Evolutionary conservation across 2,329 filamentous ascomycete genomes (phyloP).

Genomic region (Trichophyton mentagrophytes): DNA sequence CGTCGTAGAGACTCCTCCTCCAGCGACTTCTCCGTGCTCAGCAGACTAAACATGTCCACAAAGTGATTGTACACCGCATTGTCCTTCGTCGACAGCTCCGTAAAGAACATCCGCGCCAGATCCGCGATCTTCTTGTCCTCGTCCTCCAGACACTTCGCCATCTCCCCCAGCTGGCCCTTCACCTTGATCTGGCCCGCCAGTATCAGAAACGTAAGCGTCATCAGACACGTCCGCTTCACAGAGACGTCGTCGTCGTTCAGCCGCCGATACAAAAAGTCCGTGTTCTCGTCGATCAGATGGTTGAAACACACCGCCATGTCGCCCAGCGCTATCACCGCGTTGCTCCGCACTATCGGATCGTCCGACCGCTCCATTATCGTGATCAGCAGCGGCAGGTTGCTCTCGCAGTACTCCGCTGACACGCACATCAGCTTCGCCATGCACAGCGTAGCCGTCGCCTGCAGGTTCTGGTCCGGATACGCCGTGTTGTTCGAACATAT

Average conservation of each 20-base stretch:
- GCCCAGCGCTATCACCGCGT: constrained; percentile 89
- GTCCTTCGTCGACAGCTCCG: constrained; percentile 91
- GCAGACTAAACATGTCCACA: constrained; percentile 92
- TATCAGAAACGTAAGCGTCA: constrained; percentile 97
- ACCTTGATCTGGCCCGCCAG: constrained; percentile 97
- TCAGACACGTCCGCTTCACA: constrained; percentile 93
- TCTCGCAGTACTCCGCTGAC: constrained; percentile 89
- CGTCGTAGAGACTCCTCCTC: constrained; percentile 75
- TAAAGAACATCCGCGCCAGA: constrained; percentile 95
- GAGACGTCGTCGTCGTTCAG: constrained; percentile 77
- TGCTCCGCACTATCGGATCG: constrained; percentile 84
- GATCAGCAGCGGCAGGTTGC: constrained; percentile 82
- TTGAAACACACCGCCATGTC: constrained; percentile 99
- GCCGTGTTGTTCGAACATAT: constrained; percentile 90
- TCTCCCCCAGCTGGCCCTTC: constrained; percentile 94
- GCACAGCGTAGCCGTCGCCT: constrained; percentile 85
- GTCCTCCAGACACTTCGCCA: constrained; percentile 98
- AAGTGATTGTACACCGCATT: constrained; percentile 99
- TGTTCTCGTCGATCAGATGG: constrained; percentile 97
- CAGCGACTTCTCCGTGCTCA: constrained; percentile 68
- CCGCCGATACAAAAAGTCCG: constrained; percentile 89
- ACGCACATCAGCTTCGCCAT: constrained; percentile 98
- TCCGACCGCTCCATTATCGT: constrained; percentile 94
- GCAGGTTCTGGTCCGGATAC: constrained; percentile 78
- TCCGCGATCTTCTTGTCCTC: constrained; percentile 90